phyloP scores from a whole-genome alignment of 768 basidiomycete species.

The Tephrocybe sp. region DNA sequence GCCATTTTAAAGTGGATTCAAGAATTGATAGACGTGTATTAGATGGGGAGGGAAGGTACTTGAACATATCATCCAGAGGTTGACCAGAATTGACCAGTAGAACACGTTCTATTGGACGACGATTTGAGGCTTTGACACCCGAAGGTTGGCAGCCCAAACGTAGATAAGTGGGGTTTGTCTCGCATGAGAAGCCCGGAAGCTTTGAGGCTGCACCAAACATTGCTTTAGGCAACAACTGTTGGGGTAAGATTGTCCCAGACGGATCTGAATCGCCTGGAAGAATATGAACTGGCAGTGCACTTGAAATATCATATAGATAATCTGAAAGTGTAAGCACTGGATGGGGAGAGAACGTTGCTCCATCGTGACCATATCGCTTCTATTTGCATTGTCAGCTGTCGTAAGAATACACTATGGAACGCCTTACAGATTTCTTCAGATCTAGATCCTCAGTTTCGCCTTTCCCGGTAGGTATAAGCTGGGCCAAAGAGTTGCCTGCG shows the following conservation, averaged over 20 bases:
- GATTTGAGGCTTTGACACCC: conserved; percentile 12
- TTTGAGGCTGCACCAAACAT: conserved; percentile 76
- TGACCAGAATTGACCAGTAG: conserved; percentile 91
- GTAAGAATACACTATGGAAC: not conserved
- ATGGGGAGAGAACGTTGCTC: conserved; percentile 67
- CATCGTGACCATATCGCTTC: conserved; percentile 69
- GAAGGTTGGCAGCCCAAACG: conserved; percentile 48
- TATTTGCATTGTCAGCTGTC: conserved; percentile 27
- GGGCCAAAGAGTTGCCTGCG: conserved; percentile 84
- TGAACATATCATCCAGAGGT: conserved; percentile 92
- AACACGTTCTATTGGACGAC: conserved; percentile 42
- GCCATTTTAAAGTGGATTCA: conserved; percentile 83
- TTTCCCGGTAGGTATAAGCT: conserved; percentile 34
- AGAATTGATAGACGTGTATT: conserved; percentile 75
- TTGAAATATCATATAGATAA: conserved; percentile 73
- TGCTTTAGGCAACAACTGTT: conserved; percentile 88
- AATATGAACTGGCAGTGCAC: conserved; percentile 81
- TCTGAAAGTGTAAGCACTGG: conserved; percentile 71
- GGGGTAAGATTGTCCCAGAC: conserved; percentile 85
- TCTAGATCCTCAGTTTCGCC: conserved; percentile 30
- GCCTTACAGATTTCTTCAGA: conserved; percentile 57
- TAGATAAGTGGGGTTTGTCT: conserved; percentile 91
- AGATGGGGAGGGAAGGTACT: conserved; percentile 77
- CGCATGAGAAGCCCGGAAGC: conserved; percentile 66
- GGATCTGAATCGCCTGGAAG: conserved; percentile 90